These are phyloP conservation scores for Ustilago curta DNA, from an alignment of 1,284 basidiomycete species.

Conservation along the genomic window DNA sequence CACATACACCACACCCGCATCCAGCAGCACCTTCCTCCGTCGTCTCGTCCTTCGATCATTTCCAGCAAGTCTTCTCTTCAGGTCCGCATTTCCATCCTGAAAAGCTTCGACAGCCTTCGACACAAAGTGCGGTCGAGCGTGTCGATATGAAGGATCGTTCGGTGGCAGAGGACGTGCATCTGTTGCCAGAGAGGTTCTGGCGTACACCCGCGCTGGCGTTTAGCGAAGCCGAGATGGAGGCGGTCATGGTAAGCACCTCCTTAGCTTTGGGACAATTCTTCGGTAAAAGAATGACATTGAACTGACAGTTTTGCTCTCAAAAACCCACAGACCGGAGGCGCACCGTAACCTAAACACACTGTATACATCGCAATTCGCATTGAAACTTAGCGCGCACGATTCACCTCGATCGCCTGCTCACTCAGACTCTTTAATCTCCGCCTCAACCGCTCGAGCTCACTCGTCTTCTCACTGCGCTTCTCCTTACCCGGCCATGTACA, in stretches of 20 bases:
- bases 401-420: conserved; percentile 32
- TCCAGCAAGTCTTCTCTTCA: conserved; percentile 57
- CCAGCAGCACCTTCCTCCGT: conserved; percentile 63
- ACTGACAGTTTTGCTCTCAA: neutral
- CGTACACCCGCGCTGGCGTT: conserved; percentile 54
- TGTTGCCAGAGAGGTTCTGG: conserved; percentile 65
- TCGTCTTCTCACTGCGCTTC: neutral
- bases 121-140: conserved; percentile 14
- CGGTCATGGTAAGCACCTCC: conserved; percentile 57
- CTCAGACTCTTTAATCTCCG: conserved; percentile 25
- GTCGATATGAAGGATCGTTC: conserved; percentile 37
- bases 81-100: conserved; percentile 67
- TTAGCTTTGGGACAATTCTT: neutral
- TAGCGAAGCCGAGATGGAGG: conserved; percentile 64
- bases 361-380: conserved; percentile 1
- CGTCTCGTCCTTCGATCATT: conserved; percentile 56
- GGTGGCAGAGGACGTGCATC: conserved; percentile 36
- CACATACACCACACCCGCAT: conserved; percentile 63
- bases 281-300: neutral
- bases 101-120: conserved; percentile 43
- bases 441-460: conserved; percentile 30
- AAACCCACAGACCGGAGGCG: conserved; percentile 43
- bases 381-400: conserved; percentile 15
- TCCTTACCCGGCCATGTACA: conserved; percentile 9
- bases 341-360: conserved; percentile 23